Base-by-base conservation (phyloP, 2,329 filamentous ascomycete genomes). In the Neonectria faginata region DNA sequence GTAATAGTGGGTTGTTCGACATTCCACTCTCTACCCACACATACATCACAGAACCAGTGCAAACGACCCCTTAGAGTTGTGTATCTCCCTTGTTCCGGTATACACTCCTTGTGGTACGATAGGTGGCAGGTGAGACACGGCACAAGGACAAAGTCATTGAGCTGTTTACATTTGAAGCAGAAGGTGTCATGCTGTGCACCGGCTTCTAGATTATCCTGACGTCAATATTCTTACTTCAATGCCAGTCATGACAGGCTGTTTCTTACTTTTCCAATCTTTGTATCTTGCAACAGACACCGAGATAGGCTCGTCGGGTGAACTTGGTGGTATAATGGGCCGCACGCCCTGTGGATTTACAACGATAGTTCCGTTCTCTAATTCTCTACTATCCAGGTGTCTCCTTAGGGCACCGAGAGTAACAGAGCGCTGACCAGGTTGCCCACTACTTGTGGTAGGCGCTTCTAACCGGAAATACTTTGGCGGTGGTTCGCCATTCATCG, bases 241-340 rank as follows among this genome's bases (percentile, higher is more conserved):
- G 20, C 11, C 14, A 47, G 44, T 16, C 6, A 12, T 6, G 27
- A 51, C 2, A 3, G 16, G 16, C 25, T 33, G 14, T 20, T 16
- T 14, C 48, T 33, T 16, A 51, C 48, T 33, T 51, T 29, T 31
- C 48, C 48, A 51, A 10, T 11, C 25, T 51, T 18, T 51, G 22
- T 29, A 18, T 33, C 48, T 31, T 18, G 16, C 16, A 16, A 33
- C 3, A 12, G 48, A 7, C 14, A 8, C 11, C 14, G 25, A 18
- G 25, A 33, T 51, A 11, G 48, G 29, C 48, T 51, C 48, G 16
- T 25, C 48, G 2, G 16, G 16, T 3, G 5, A 10, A 27, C 20
- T 33, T 20, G 25, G 48, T 20, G 48, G 25, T 3, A 51, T 4
- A 29, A 12, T 16, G 10, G 25, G 27, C 7, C 6, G 18, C 6